Percentiles rank a stretch among this genome's conserved stretches.
Evolutionary conservation across 106 monocot genomes (phyloP).

Genomic region (Xerophyta viscosa): DNA sequence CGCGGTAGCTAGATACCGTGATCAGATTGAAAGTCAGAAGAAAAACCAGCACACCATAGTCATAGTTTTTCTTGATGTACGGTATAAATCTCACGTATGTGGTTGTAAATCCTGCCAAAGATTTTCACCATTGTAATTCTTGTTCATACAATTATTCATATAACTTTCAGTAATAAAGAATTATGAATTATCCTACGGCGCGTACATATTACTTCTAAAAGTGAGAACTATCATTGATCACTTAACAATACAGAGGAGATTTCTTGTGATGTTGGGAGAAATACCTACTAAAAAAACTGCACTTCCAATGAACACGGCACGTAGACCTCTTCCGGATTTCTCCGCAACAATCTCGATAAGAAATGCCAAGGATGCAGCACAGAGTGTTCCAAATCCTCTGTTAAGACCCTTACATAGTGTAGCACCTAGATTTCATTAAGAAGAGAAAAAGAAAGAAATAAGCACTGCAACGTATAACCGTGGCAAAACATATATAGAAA

Average conservation of each 20-base stretch:
- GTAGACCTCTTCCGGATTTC: conserved; percentile 27
- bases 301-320: conserved; percentile 39
- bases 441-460: neutral
- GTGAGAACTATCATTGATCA: too few relatives aligned
- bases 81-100: conserved; percentile 68
- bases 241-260: too few relatives aligned
- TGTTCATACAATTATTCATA: too few relatives aligned
- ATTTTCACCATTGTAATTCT: too few relatives aligned
- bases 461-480: neutral
- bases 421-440: conserved; percentile 31
- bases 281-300: conserved; percentile 57
- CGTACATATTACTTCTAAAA: too few relatives aligned
- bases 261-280: too few relatives aligned
- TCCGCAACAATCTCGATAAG: conserved; percentile 47
- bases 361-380: conserved; percentile 59
- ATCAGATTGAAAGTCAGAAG: conserved; percentile 82
- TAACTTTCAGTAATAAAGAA: too few relatives aligned
- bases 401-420: conserved; percentile 82
- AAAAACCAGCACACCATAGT: conserved; percentile 73
- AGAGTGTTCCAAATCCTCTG: conserved; percentile 55
- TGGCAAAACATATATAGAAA: neutral
- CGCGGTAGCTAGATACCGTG: conserved; percentile 60
- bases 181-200: too few relatives aligned
- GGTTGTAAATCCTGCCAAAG: conserved; percentile 37
- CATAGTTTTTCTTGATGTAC: conserved; percentile 68